Base-by-base conservation (phyloP, 2,329 filamentous ascomycete genomes). In the Cordyceps militaris region DNA sequence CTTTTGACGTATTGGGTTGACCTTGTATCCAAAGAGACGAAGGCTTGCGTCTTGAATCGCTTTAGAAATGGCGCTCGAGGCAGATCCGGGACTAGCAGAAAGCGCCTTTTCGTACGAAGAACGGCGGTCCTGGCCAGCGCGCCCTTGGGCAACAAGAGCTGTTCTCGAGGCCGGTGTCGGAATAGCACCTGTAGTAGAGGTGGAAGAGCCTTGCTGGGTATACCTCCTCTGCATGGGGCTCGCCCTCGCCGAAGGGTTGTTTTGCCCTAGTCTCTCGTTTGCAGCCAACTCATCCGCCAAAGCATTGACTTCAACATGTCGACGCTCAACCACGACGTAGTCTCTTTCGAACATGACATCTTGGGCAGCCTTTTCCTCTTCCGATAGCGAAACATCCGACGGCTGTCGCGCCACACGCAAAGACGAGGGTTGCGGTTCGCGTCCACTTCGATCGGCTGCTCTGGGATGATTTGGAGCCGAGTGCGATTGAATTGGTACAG, bases 291-390 rank as follows among this genome's bases (percentile, higher is more conserved):
- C 93, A 71, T 99, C 94, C 23, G 94, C 94, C 66, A 99, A 88
- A 3, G 94, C 94, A 70, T 99, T 97, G 52, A 99, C 93, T 71
- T 97, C 93, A 11, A 99, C 92, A 21, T 91, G 88, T 63, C 88
- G 86, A 76, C 97, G 96, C 74, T 99, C 94, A 13, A 99, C 90
- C 26, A 97, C 80, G 21, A 99, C 93, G 66, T 97, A 99, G 63
- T 97, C 94, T 63, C 93, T 85, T 69, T 96, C 92, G 65, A 96
- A 88, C 1, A 89, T 89, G 50, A 95, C 85, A 62, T 97, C 93
- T 65, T 96, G 89, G 3, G 89, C 91, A 3, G 87, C 88, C 67
- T 78, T 83, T 66, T 88, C 86, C 59, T 85, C 84, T 62, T 88
- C 86, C 58, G 80, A 78, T n/a, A 71, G 70, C 40, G 63, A 62